A percentile compares a stretch with the other conserved stretches of the same genome.
These are phyloP conservation scores for Globomyces sp. DNA, from an alignment of 371 early-diverging fungal genomes.

Conservation along the genomic window DNA sequence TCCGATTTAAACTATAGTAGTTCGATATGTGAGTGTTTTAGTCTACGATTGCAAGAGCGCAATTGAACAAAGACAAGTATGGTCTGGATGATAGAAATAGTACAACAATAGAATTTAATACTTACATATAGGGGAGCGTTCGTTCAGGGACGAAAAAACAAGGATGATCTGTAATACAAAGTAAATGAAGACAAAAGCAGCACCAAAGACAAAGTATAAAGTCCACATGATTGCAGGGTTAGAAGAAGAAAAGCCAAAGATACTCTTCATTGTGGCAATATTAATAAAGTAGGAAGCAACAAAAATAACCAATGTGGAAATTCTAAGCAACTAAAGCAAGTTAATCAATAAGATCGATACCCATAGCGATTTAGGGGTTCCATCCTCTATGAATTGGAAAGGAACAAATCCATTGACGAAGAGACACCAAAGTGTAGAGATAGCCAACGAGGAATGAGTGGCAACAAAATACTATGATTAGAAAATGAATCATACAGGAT, in stretches of 20 bases:
- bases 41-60: too few relatives aligned
- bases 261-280: constrained; percentile 75
- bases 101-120: neutral
- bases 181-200: constrained; percentile 78
- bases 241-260: constrained; percentile 59
- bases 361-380: constrained; percentile 87
- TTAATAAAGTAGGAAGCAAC: constrained; percentile 72
- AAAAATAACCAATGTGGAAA: constrained; percentile 77
- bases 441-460: constrained; percentile 74
- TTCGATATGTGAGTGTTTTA: too few relatives aligned
- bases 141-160: constrained; percentile 92
- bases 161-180: constrained; percentile 86
- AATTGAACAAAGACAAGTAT: too few relatives aligned
- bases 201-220: constrained; percentile 84
- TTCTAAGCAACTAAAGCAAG: constrained; percentile 71
- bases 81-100: too few relatives aligned
- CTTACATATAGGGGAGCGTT: constrained; percentile 89
- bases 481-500: constrained; percentile 50
- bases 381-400: constrained; percentile 96
- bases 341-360: constrained; percentile 40
- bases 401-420: constrained; percentile 93
- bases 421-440: constrained; percentile 86
- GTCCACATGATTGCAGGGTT: constrained; percentile 82
- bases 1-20: too few relatives aligned
- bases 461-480: constrained; percentile 68